Conservation (phyloP, 371 early-diverging fungal genomes). For the Syncephalastrum sp. region DNA sequence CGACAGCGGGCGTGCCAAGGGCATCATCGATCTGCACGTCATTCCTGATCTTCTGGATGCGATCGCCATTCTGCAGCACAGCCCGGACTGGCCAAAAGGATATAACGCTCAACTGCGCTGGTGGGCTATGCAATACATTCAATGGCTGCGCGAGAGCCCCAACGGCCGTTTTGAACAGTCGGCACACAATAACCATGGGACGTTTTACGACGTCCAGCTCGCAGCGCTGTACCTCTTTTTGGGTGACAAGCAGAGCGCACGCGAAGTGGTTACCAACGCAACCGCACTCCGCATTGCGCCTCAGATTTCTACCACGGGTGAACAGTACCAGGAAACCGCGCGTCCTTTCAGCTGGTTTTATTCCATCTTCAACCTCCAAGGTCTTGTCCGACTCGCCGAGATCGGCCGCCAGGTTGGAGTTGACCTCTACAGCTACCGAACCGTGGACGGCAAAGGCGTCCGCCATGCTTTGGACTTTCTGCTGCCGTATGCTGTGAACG, state of each 20-base stretch:
- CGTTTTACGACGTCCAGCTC: constrained; percentile 48
- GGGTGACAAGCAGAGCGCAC: constrained; percentile 25
- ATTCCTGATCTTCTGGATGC: constrained; percentile 29
- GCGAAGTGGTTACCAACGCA: constrained; percentile 16
- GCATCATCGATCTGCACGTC: constrained; percentile 47
- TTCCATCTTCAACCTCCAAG: constrained; percentile 41
- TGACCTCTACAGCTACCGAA: constrained; percentile 35
- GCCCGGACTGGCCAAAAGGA: constrained; percentile 27
- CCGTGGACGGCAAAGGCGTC: constrained; percentile 37
- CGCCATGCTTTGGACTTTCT: constrained; percentile 49
- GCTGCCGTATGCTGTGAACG: constrained; percentile 42
- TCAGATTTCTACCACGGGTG: constrained; percentile 31
- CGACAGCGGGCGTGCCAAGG: constrained; percentile 36
- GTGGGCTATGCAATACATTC: constrained; percentile 47
- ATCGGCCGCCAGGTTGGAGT: constrained; percentile 27
- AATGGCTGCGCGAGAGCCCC: constrained; percentile 46
- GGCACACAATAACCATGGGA: constrained; percentile 54
- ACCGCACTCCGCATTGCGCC: constrained; percentile 30
- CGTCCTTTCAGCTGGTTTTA: constrained; percentile 44
- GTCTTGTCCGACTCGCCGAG: constrained; percentile 33
- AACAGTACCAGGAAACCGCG: constrained; percentile 33
- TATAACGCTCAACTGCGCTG: constrained; percentile 30
- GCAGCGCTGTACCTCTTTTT: constrained; percentile 40
- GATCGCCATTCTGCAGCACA: constrained; percentile 27
- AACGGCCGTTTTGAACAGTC: constrained; percentile 38